Percentiles rank a stretch among this genome's conserved stretches.
Conservation (phyloP, 2,329 filamentous ascomycete species). For the Penicillium thymicola region DNA sequence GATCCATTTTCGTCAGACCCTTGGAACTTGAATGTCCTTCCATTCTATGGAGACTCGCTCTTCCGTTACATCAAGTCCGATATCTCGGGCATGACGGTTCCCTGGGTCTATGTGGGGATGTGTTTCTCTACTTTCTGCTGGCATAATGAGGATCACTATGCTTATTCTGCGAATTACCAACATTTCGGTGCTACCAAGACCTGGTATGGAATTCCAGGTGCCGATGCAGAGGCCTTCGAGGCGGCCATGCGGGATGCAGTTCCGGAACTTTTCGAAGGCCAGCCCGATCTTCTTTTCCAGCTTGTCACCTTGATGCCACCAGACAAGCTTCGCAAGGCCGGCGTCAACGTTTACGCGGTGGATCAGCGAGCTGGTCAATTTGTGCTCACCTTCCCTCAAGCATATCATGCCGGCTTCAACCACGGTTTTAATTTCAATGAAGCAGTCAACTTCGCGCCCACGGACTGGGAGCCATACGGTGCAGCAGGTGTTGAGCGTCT, state of each 20-base stretch:
- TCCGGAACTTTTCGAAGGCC: constrained; percentile 92
- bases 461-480: constrained; percentile 92
- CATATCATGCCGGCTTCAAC: constrained; percentile 97
- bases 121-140: constrained; percentile 99
- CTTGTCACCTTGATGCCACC: constrained; percentile 94
- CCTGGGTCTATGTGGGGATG: constrained; percentile 99
- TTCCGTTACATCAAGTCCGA: constrained; percentile 98
- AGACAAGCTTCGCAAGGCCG: constrained; percentile 87
- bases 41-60: constrained; percentile 83
- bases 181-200: constrained; percentile 98
- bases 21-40: constrained; percentile 94
- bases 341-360: constrained; percentile 88
- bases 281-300: constrained; percentile 94
- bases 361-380: constrained; percentile 95
- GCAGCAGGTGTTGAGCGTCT: constrained; percentile 81
- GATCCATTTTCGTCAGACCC: constrained; percentile 84
- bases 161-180: constrained; percentile 97
- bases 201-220: constrained; percentile 96
- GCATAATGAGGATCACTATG: constrained; percentile 98
- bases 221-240: constrained; percentile 92
- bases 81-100: constrained; percentile 98
- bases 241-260: constrained; percentile 92
- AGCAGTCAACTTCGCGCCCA: constrained; percentile 94
- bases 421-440: constrained; percentile 99
- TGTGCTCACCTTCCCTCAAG: constrained; percentile 93